Evolutionary conservation across 345 rosid species (phyloP).

Genomic region (Sisymbrium irio): DNA sequence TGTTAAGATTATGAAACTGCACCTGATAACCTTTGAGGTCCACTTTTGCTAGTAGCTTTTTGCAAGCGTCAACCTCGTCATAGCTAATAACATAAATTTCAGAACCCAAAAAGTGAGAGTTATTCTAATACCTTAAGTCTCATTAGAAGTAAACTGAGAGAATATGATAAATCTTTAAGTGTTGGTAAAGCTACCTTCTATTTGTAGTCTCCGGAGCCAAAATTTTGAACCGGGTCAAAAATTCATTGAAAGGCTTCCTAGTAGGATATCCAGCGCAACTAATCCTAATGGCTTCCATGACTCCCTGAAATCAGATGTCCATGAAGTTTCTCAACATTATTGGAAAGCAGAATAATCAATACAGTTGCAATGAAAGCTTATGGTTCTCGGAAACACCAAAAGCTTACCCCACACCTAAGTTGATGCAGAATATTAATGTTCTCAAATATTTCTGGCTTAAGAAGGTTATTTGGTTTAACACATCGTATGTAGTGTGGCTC

Average conservation of each 20-base stretch:
- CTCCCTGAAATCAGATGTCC: slow-evolving; percentile 59
- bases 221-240: slow-evolving; percentile 62
- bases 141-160: background rate
- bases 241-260: slow-evolving; percentile 77
- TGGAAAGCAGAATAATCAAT: background rate
- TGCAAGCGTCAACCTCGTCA: slow-evolving; percentile 78
- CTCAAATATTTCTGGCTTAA: slow-evolving; percentile 92
- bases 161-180: slow-evolving; percentile 2
- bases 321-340: slow-evolving; percentile 10
- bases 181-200: slow-evolving; percentile 48
- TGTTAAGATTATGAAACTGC: slow-evolving; percentile 13
- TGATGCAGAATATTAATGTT: slow-evolving; percentile 75
- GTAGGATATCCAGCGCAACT: slow-evolving; percentile 99
- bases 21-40: slow-evolving; percentile 91
- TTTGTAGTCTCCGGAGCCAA: slow-evolving; percentile 62
- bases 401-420: slow-evolving; percentile 94
- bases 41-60: slow-evolving; percentile 73
- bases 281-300: slow-evolving; percentile 98
- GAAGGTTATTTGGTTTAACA: slow-evolving; percentile 93
- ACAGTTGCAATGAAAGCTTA: background rate
- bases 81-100: slow-evolving; percentile 39
- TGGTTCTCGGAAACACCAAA: slow-evolving; percentile 15
- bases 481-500: slow-evolving; percentile 99
- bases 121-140: slow-evolving; percentile 1
- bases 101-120: background rate